Evolutionary conservation across 495 filamentous ascomycete genomes (phyloP).

Genomic region (Penicillium verhagenii): DNA sequence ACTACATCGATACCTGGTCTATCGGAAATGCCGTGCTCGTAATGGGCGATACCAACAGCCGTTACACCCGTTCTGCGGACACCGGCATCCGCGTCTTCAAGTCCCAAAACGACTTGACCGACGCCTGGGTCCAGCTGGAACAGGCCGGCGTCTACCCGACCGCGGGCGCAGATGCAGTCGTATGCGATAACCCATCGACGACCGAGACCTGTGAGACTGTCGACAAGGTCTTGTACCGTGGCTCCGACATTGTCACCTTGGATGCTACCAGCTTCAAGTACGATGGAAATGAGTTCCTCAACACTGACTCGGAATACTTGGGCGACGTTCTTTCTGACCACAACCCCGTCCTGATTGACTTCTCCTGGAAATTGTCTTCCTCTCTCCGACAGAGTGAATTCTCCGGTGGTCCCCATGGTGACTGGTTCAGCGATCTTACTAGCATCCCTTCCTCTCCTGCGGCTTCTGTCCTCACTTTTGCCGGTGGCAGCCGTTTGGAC

Average conservation of each 20-base stretch:
- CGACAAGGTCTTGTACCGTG: conserved; percentile 62
- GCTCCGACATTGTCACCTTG: conserved; percentile 43
- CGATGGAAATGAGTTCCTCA: conserved; percentile 48
- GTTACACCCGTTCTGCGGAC: conserved; percentile 54
- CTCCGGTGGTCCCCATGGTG: conserved; percentile 53
- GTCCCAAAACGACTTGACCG: conserved; percentile 42
- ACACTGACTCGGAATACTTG: conserved; percentile 39
- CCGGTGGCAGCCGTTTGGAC: conserved; percentile 51
- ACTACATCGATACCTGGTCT: conserved; percentile 51
- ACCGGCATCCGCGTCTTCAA: conserved; percentile 45
- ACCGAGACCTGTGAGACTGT: conserved; percentile 57
- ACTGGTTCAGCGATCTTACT: conserved; percentile 56
- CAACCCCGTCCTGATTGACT: conserved; percentile 55
- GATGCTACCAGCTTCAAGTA: conserved; percentile 47
- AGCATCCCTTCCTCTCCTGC: conserved; percentile 32
- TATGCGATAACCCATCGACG: conserved; percentile 51
- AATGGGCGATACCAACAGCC: conserved; percentile 59
- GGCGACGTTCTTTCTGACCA: conserved; percentile 56
- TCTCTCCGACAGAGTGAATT: conserved; percentile 46
- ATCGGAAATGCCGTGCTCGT: conserved; percentile 58
- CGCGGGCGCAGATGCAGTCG: conserved; percentile 27
- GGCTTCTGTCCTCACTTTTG: conserved; percentile 40
- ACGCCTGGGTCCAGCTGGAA: conserved; percentile 54
- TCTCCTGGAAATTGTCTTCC: conserved; percentile 46
- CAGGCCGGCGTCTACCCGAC: conserved; percentile 43